These are phyloP conservation scores for Kentomonas sorsogonicus DNA, from an alignment of 208 protist species.

Conservation along the genomic window DNA sequence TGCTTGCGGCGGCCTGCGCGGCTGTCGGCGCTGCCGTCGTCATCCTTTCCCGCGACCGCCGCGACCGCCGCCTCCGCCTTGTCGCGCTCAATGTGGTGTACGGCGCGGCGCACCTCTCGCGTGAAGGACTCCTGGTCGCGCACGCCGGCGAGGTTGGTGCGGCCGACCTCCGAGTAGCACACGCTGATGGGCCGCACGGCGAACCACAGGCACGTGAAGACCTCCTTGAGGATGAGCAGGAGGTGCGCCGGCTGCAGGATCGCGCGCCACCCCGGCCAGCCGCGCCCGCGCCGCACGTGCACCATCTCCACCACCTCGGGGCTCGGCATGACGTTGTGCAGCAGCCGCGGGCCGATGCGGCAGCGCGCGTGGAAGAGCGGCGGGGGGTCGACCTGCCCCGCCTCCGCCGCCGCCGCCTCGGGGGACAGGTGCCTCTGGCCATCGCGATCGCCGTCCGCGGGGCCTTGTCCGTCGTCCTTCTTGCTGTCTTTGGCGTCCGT, in stretches of 20 bases:
- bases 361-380: conserved; percentile 56
- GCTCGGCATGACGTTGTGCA: conserved; percentile 73
- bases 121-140: conserved; percentile 61
- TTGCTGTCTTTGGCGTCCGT: conserved; percentile 1
- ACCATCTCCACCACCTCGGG: conserved; percentile 77
- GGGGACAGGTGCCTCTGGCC: background rate
- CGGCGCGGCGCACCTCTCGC: conserved; percentile 63
- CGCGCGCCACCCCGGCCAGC: background rate
- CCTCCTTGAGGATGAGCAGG: conserved; percentile 52
- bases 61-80: conserved; percentile 4
- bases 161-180: conserved; percentile 52
- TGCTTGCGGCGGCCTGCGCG: conserved; percentile 14
- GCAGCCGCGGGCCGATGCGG: conserved; percentile 47
- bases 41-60: background rate
- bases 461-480: background rate
- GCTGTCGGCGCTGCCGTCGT: background rate
- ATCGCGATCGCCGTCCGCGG: too few species aligned
- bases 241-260: conserved; percentile 65
- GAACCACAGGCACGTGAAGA: conserved; percentile 39
- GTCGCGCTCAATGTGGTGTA: conserved; percentile 29
- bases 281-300: conserved; percentile 13
- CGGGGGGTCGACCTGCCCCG: conserved; percentile 15
- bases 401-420: background rate
- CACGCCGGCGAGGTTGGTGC: conserved; percentile 55
- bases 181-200: conserved; percentile 34